phyloP scores from a whole-genome alignment of 805 yeast genomes.

The Starmerella bombi region DNA sequence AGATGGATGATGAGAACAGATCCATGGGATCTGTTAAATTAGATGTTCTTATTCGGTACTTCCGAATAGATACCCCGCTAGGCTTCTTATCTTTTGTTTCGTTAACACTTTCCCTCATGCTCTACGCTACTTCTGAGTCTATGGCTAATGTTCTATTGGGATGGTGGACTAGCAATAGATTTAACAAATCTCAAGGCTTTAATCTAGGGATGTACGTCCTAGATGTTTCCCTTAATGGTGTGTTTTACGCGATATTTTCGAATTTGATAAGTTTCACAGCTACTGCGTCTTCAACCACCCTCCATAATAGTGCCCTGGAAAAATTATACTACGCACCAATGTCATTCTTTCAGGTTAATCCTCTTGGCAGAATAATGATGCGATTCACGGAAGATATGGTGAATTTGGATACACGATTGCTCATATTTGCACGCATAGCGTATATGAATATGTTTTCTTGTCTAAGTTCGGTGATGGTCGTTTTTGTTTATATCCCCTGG shows the following conservation, averaged over 20 bases:
- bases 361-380: slow-evolving; percentile 45
- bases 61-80: slow-evolving; percentile 4
- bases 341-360: slow-evolving; percentile 63
- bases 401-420: slow-evolving; percentile 61
- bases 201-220: slow-evolving; percentile 47
- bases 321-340: slow-evolving; percentile 61
- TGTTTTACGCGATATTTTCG: slow-evolving; percentile 7
- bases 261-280: slow-evolving; percentile 27
- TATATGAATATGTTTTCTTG: slow-evolving; percentile 39
- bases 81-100: slow-evolving; percentile 2
- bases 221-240: slow-evolving; percentile 8
- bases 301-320: slow-evolving; percentile 48
- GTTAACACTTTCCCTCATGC: slow-evolving; percentile 1
- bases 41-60: slow-evolving; percentile 10
- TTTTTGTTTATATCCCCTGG: slow-evolving; percentile 60
- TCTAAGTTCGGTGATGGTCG: slow-evolving; percentile 48
- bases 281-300: slow-evolving; percentile 37
- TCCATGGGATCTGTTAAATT: slow-evolving; percentile 9
- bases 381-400: slow-evolving; percentile 81
- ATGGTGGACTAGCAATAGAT: slow-evolving; percentile 57
- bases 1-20: slow-evolving; percentile 11
- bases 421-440: slow-evolving; percentile 20
- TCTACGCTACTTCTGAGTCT: slow-evolving; percentile 34
- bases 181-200: slow-evolving; percentile 37
- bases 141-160: slow-evolving; percentile 36